Percentiles rank a stretch among this genome's conserved stretches.
These are phyloP conservation scores for Boletus edulis DNA, from an alignment of 768 basidiomycete species.

Conservation along the genomic window DNA sequence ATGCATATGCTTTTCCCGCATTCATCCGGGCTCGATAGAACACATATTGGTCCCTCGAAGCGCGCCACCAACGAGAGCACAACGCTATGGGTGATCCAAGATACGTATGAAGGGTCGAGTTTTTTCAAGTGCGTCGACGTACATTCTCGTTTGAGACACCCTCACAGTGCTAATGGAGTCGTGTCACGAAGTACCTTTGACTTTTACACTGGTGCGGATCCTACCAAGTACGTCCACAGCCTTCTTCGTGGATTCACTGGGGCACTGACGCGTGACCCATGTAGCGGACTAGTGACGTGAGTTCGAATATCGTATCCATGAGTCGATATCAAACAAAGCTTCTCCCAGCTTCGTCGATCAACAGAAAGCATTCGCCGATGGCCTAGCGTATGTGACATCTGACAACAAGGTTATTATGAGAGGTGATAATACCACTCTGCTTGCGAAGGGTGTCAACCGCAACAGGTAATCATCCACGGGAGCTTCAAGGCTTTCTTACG, in stretches of 20 bases:
- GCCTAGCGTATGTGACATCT: constrained; percentile 55
- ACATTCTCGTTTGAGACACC: background rate
- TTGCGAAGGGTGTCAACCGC: constrained; percentile 53
- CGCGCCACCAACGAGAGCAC: constrained; percentile 23
- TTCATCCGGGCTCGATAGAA: background rate
- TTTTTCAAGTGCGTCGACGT: constrained; percentile 64
- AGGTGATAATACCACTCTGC: constrained; percentile 63
- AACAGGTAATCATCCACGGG: constrained; percentile 45
- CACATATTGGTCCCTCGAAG: constrained; percentile 10
- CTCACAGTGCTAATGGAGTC: constrained; percentile 1
- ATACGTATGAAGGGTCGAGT: constrained; percentile 59
- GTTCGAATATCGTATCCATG: constrained; percentile 21
- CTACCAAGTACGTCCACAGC: constrained; percentile 48
- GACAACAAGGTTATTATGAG: constrained; percentile 71
- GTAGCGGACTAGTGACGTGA: constrained; percentile 70
- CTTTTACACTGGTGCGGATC: constrained; percentile 62
- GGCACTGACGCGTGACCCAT: constrained; percentile 12
- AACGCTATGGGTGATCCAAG: constrained; percentile 66
- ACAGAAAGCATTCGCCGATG: constrained; percentile 48
- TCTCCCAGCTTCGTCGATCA: constrained; percentile 57
- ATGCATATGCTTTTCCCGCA: constrained; percentile 1
- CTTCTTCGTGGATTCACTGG: constrained; percentile 6
- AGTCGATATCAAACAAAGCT: constrained; percentile 6
- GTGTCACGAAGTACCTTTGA: constrained; percentile 44
- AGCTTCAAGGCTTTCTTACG: background rate